Evolutionary conservation across 352 stramenopile species (phyloP), one percentile per base, ranked within the genome.

Genomic region (Phytophthora europaea): DNA sequence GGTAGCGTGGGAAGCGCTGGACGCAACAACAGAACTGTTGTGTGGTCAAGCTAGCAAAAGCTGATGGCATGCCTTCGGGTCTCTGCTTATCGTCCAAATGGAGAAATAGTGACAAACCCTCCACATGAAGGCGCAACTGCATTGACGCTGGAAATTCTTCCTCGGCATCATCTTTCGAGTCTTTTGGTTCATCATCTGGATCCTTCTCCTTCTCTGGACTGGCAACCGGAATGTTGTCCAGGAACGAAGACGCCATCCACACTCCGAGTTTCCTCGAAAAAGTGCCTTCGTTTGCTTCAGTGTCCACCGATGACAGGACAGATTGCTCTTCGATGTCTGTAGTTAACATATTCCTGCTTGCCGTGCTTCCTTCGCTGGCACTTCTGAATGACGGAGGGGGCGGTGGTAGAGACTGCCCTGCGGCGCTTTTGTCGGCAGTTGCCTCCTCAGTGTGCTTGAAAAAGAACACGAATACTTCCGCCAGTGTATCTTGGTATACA

Each of bases 391-490:
- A 83, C 12, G 38, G 55, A 57, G 73, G 67, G 9, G 65, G 68
- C 36, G 68, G 65, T 8, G 71, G 63, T 16, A 56, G 22, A 43
- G 61, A 31, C 20, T 75, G 54, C 4, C 77, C 45, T 6, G 65
- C 40, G 0, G 9, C 7, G 38, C 38, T 61, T 40, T 56, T 65
- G 8, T 73, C 65, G 13, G 31, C 26, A 40, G n/a, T 20, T 45
- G 76, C 61, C 22, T 83, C 72, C 15, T 61, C 65, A n/a, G 78
- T 78, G 15, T 78, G 80, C 40, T 80, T 66, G 60, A 90, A 92
- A 48, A 96, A 95, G 62, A 96, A 96, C 3, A 94, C 61, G 31
- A 96, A 84, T 15, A 95, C 67, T 52, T 92, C 82, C 13, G 88
- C 73, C 36, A 95, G 81, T 8, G 87, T 92, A 40, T 94, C 84